These are phyloP conservation scores for Hordeum marinum DNA, from an alignment of 176 grass and related monocot genomes.

Conservation along the genomic window DNA sequence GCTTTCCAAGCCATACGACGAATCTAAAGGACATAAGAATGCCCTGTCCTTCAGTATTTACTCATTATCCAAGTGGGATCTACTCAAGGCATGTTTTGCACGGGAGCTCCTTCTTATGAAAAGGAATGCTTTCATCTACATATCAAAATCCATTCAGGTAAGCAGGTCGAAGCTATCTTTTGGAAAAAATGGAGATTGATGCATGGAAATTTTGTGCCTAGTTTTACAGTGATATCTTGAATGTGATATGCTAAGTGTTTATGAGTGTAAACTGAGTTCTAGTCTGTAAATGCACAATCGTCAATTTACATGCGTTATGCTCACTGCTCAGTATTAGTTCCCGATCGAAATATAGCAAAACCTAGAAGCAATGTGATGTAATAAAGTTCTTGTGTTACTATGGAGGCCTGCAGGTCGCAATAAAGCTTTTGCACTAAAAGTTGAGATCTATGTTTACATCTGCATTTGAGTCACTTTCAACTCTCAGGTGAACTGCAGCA, in stretches of 20 bases:
- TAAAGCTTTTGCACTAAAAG: neutral
- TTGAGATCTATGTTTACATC: neutral
- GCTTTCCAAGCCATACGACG: slow-evolving; percentile 40
- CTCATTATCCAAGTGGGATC: slow-evolving; percentile 58
- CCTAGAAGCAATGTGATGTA: neutral
- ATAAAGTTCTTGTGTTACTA: neutral
- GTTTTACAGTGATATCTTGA: neutral
- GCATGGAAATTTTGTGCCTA: neutral
- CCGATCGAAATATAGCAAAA: neutral
- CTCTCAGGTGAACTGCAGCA: neutral
- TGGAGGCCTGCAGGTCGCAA: neutral
- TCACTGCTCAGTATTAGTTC: neutral
- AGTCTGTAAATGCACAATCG: neutral
- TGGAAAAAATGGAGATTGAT: neutral
- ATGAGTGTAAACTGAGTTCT: neutral
- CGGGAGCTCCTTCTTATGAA: slow-evolving; percentile 77
- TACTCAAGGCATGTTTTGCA: slow-evolving; percentile 66
- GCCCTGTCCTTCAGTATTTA: slow-evolving; percentile 58
- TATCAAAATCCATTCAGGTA: slow-evolving; percentile 51
- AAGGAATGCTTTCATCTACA: slow-evolving; percentile 63
- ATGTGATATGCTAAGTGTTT: neutral
- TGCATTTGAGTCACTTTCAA: neutral
- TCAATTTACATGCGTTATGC: neutral
- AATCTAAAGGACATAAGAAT: slow-evolving; percentile 37
- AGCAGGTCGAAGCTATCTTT: neutral